Base-by-base conservation (phyloP, 2,329 filamentous ascomycete genomes). In the Arthrobotrys pseudoclavata region DNA sequence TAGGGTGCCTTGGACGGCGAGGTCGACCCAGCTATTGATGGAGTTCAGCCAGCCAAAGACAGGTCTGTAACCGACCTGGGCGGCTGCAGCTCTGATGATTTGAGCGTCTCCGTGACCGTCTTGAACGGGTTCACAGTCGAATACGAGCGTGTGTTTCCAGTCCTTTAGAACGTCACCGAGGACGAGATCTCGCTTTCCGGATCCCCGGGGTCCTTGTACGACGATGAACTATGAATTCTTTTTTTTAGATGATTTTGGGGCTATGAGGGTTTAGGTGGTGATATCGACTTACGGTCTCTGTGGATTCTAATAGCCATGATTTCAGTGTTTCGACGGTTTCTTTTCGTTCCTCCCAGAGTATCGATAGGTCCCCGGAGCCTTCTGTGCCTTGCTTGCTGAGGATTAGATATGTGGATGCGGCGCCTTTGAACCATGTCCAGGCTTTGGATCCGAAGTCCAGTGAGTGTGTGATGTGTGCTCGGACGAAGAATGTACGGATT, bases 41-140 rank as follows among this genome's bases (percentile, higher is more conserved):
- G 90, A 97, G 84, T 98, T 97, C 85, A 96, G 92, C 92, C 94
- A 98, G 0, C 93, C 96, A 83, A 99, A 99, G 0, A 99, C 90
- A 0, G 96, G 96, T 7, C 92, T 88, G 83, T 97, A 98, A 7
- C 96, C 95, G 60, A 98, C 94, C 79, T 94, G 89, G 0, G 86
- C 85, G 0, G 95, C 96, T 4, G 96, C 90, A 47, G 91, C 90
- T 76, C 89, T 89, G 81, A 99, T 97, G 0, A 92, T 97, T 1
- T 90, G 89, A 6, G 91, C 90, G 82, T 99, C 96, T 4, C 96
- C 94, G 68, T 92, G 89, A 0, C 95, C 94, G 83, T 98, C 95
- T 75, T 95, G 91, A 10, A 98, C 92, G 0, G 92, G 91, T 83
- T 97, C 97, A 86, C 95, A 98, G 84, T 99, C 96, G 52, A 98